phyloP scores from a whole-genome alignment of 2,329 filamentous ascomycete genomes.

The Biscogniauxia sp. region DNA sequence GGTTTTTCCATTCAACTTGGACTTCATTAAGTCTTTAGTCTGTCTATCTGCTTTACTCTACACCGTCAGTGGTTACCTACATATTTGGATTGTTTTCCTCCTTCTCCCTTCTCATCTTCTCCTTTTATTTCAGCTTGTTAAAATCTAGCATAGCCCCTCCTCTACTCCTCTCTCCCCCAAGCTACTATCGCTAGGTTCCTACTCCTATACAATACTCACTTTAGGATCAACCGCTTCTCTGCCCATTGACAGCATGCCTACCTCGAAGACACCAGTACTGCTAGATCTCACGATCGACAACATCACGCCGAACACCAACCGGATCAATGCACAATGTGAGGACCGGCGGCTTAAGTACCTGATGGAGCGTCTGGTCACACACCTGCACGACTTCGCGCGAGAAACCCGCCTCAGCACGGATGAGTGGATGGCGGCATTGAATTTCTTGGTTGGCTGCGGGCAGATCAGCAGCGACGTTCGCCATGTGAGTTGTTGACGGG shows the following conservation, averaged over 20 bases:
- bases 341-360: constrained; percentile 68
- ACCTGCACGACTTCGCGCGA: constrained; percentile 78
- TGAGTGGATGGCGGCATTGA: constrained; percentile 75
- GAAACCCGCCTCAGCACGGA: constrained; percentile 73
- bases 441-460: constrained; percentile 70
- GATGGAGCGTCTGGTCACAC: constrained; percentile 69
- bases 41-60: neutral
- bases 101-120: neutral
- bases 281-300: constrained; percentile 76
- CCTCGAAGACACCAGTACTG: constrained; percentile 44
- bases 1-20: neutral
- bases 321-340: constrained; percentile 69
- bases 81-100: neutral
- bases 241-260: constrained; percentile 21
- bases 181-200: too few relatives aligned
- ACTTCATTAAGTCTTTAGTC: constrained; percentile 2
- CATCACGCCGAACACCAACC: constrained; percentile 73
- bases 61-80: neutral
- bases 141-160: too few relatives aligned
- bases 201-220: neutral
- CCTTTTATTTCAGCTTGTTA: neutral
- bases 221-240: neutral
- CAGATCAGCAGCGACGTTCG: constrained; percentile 73
- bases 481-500: constrained; percentile 50
- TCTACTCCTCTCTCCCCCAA: too few relatives aligned